Evolutionary conservation across 75 land plant species (phyloP), one percentile per base, ranked within the genome.

Genomic region (Isoetes taiwanensis): DNA sequence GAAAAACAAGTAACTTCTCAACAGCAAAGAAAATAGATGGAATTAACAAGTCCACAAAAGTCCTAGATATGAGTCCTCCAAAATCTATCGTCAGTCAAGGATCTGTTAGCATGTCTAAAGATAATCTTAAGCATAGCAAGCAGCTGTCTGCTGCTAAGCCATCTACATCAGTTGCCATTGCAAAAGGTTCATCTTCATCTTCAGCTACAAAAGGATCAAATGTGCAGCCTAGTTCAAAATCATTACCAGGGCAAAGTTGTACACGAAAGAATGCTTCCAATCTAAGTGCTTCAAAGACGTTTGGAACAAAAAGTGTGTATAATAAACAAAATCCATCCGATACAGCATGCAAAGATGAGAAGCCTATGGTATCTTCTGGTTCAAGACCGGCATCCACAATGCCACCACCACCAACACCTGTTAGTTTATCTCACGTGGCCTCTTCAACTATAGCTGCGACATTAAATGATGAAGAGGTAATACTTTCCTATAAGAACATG

Each of bases 401-500:
- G 37, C 64, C 48, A 2, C 56, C 38, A 32, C 23, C 35, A 16
- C 65, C 41, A 41, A 32, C 70, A 43, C 10, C 24, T 4, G 26
- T 12, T 3, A 20, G 43, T 25, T 2, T 38, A 30, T 26, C 38
- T 3, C 43, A 28, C 11, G 37, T n/a, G 32, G 64, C 41, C 29
- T 20, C 76, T 33, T 39, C 56, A 29, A 68, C 33, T 56, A 23
- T 38, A 56, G 41, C 78, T 52, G 64, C 80, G n/a, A 34, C 41
- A 12, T 39, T 85, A 30, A 83, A 80, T 59, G 93, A 86, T 76
- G 88, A 86, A 62, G 83, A 83, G 88, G 86, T 80, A 35, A 1
- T 54, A 43, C 4, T 43, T 43, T 6, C 3, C 14, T 5, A 5
- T 43, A 24, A 24, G 10, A 5, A 43, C 23, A 43, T 14, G 14